phyloP scores from a whole-genome alignment of 2,329 filamentous ascomycete species.

The Fusarium begoniae region DNA sequence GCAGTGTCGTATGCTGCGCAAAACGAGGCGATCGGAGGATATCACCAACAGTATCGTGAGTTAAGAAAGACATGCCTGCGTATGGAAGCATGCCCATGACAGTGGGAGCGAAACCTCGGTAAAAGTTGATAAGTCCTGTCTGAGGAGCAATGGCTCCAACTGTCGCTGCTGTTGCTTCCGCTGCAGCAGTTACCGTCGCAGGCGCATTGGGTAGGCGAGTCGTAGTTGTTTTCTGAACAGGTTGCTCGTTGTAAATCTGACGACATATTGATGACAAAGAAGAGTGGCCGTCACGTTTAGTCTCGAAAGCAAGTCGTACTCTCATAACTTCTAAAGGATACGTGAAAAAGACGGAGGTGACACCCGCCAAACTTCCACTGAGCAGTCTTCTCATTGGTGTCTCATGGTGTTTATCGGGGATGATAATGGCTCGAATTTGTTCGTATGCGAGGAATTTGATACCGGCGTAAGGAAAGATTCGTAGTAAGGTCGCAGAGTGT shows the following conservation, averaged over 20 bases:
- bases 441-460: conserved; percentile 99
- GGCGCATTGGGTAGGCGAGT: conserved; percentile 43
- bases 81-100: conserved; percentile 96
- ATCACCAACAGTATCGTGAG: conserved; percentile 90
- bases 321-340: conserved; percentile 94
- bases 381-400: conserved; percentile 80
- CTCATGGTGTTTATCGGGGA: conserved; percentile 76
- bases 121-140: conserved; percentile 87
- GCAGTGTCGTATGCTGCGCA: conserved; percentile 78
- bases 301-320: conserved; percentile 94
- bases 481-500: conserved; percentile 90
- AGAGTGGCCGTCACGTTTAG: conserved; percentile 75
- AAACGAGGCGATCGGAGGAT: conserved; percentile 75
- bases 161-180: conserved; percentile 54
- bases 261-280: conserved; percentile 80
- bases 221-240: conserved; percentile 49
- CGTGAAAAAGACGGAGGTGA: conserved; percentile 93
- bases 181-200: conserved; percentile 47
- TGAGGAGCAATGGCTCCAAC: conserved; percentile 62
- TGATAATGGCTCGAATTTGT: conserved; percentile 85
- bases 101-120: conserved; percentile 91
- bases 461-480: conserved; percentile 96
- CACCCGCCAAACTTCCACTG: conserved; percentile 79
- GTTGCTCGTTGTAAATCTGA: conserved; percentile 85
- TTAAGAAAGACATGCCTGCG: conserved; percentile 93